Evolutionary conservation across 805 yeast genomes (phyloP), one percentile per base, ranked within the genome.

Genomic region (Pichia phayaonensis): DNA sequence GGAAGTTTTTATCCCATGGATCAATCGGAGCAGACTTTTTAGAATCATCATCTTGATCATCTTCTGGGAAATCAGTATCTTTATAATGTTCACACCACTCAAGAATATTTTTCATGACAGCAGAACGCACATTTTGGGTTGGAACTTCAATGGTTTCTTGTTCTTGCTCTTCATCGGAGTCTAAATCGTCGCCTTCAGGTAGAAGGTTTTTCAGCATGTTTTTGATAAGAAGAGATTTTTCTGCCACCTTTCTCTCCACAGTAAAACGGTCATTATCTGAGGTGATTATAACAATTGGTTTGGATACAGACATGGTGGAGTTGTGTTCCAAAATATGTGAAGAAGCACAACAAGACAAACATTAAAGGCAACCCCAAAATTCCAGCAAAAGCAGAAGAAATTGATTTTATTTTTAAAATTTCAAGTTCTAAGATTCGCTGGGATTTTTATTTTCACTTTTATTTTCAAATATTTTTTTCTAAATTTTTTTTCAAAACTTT

Each of bases 11-110:
- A 70, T 92, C 98, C 98, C 98, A 92, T 44, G 90, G 90, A 54
- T 86, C 92, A 47, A 92, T 89, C 4, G 96, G 97, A 2, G 90
- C 89, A n/a, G 92, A 77, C 64, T 86, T 87, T 65, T 86, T 81
- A 23, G 87, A 79, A 58, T 88, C 95, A 48, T 85, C 90, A 56
- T 88, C 96, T 51, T 81, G 88, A 48, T 84, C 90, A 45, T 77
- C 81, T 55, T 83, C 89, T 20, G 87, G 86, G 68, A 83, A 83
- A 20, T 73, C 74, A 11, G 86, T 78, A 64, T 87, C 90, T 66
- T 84, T 86, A 73, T 92, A 97, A 66, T 92, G 94, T 62, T 87
- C 95, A 61, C 97, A 90, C 95, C 97, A 92, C 65, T 92, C 96
- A 48, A 92, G 74, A n/a, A 92, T 92, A 64, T 90, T 89, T 66